Conservation (phyloP, 805 yeast genomes). For the Candida sanyiensis region DNA sequence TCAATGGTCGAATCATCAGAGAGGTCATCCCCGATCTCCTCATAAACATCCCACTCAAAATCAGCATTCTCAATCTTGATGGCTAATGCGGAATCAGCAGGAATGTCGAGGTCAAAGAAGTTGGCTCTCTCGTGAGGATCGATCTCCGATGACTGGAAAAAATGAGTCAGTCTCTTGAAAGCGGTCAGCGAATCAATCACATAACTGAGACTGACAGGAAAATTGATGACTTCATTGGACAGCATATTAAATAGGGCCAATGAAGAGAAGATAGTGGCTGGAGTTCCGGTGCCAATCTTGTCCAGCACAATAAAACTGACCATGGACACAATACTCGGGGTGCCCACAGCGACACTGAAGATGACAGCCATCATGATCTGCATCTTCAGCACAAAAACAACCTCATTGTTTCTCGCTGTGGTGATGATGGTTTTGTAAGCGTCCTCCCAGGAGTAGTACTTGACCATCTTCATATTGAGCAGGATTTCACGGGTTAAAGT, state of each 20-base stretch:
- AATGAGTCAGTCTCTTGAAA: constrained; percentile 50
- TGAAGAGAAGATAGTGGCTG: constrained; percentile 59
- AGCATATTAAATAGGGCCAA: constrained; percentile 59
- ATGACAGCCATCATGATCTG: constrained; percentile 52
- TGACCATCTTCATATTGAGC: constrained; percentile 58
- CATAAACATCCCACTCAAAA: constrained; percentile 58
- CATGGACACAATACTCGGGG: constrained; percentile 50
- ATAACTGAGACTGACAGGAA: constrained; percentile 53
- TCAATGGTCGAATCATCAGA: background rate
- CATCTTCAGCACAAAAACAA: constrained; percentile 46
- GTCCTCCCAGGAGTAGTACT: constrained; percentile 82
- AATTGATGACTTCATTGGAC: constrained; percentile 48
- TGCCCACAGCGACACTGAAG: constrained; percentile 44
- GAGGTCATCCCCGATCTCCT: constrained; percentile 5
- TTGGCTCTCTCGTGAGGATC: constrained; percentile 30
- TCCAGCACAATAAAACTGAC: constrained; percentile 37
- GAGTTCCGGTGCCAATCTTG: constrained; percentile 40
- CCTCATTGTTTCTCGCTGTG: constrained; percentile 50
- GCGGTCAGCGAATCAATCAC: constrained; percentile 58
- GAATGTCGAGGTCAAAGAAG: constrained; percentile 24
- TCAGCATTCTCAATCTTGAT: constrained; percentile 44
- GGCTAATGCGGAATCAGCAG: constrained; percentile 29
- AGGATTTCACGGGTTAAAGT: constrained; percentile 51
- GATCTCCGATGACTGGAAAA: constrained; percentile 43
- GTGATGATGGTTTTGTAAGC: constrained; percentile 54